Percentiles rank a stretch among this genome's conserved stretches.
phyloP scores from a whole-genome alignment of 805 yeast species.

The Candida caryicola region DNA sequence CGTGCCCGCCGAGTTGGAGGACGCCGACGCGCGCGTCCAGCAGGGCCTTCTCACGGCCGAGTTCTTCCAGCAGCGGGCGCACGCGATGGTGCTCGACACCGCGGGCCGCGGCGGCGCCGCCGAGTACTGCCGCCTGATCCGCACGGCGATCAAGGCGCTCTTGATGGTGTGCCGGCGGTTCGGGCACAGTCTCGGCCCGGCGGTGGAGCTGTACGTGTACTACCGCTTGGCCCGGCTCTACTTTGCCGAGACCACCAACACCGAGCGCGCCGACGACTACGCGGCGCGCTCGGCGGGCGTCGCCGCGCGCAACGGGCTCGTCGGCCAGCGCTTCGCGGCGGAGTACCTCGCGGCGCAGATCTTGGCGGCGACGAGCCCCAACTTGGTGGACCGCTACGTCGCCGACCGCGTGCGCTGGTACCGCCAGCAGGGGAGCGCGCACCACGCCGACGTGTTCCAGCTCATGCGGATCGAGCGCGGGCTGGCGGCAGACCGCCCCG shows the following conservation, averaged over 20 bases:
- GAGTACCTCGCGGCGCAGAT: slow-evolving; percentile 40
- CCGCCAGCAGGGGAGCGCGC: slow-evolving; percentile 8
- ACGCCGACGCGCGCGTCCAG: background rate
- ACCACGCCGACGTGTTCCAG: slow-evolving; percentile 26
- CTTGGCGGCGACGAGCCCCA: slow-evolving; percentile 24
- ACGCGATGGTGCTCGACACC: slow-evolving; percentile 14
- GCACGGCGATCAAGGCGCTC: slow-evolving; percentile 36
- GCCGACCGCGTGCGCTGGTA: slow-evolving; percentile 21
- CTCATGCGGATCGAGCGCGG: slow-evolving; percentile 30
- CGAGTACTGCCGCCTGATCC: slow-evolving; percentile 29
- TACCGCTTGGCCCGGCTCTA: slow-evolving; percentile 37
- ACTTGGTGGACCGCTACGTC: slow-evolving; percentile 28
- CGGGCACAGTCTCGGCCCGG: slow-evolving; percentile 24
- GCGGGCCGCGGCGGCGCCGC: slow-evolving; percentile 16
- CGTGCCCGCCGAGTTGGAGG: too few species aligned
- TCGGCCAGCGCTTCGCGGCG: slow-evolving; percentile 22
- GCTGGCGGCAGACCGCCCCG: slow-evolving; percentile 22
- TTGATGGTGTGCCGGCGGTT: slow-evolving; percentile 28
- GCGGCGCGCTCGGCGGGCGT: slow-evolving; percentile 29
- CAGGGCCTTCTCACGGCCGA: slow-evolving; percentile 14
- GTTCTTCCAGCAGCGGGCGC: slow-evolving; percentile 23
- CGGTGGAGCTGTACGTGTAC: slow-evolving; percentile 29
- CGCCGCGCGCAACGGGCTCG: slow-evolving; percentile 26
- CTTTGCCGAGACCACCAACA: slow-evolving; percentile 40
- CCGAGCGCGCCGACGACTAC: slow-evolving; percentile 40